Base-by-base conservation (phyloP, 768 basidiomycete species). In the Termitomyces titanicus region DNA sequence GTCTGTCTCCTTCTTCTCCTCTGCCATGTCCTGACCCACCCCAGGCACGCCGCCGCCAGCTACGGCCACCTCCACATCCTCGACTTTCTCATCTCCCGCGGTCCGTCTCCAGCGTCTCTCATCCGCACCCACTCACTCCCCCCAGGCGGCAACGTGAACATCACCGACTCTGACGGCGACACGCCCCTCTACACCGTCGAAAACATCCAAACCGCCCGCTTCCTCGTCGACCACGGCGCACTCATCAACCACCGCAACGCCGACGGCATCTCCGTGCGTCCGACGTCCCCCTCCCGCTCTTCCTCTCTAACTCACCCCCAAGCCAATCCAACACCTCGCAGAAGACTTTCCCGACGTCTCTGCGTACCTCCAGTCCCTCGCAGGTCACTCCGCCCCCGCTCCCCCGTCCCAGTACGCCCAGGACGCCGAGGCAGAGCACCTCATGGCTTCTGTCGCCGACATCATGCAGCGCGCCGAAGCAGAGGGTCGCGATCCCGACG, bases 181-280 rank as follows among this genome's bases (percentile, higher is more conserved):
- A 96, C 94, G 10, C 94, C 94, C 10, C 74, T 97, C 17, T 96
- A 90, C 75, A 90, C 90, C 24, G 92, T 92, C 44, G 94, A 97
- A 71, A 81, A 83, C 66, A 64, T 90, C 39, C 81, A 86, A 56
- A 89, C 88, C 0, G 94, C 94, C 2, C 78, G 75, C 13, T 92
- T 79, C 70, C 83, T 97, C 58, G 74, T 96, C 61, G 78, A 88
- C 53, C 83, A 88, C 58, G 94, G 94, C 17, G 93, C 94, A 5
- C 67, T 72, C 47, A 68, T 86, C 25, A 74, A 81, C 64, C 71
- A 77, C 60, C 75, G 72, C 58, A 96, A 97, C 68, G 66, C 70
- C 49, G 85, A 92, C 59, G 92, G 89, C 17, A 64, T 91, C 48
- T 87, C 88, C 29, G 94, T 95, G 66, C 43, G 88, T 78, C 10